Conservation (phyloP, 2,329 filamentous ascomycete genomes). For the Gnomoniopsis sp. region DNA sequence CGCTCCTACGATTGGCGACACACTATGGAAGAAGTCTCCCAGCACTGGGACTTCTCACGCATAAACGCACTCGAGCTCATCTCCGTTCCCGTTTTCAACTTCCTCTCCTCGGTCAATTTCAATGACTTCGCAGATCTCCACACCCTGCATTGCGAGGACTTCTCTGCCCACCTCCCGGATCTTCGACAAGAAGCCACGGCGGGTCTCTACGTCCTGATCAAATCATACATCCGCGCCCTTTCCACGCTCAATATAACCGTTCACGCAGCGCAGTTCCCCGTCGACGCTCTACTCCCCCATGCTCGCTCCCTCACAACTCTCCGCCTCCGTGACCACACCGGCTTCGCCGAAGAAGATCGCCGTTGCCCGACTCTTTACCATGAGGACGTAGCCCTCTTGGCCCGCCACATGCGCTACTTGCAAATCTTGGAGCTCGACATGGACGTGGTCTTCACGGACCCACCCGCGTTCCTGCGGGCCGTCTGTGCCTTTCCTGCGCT, state of each 20-base stretch:
- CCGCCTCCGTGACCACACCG: conserved; percentile 42
- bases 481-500: conserved; percentile 38
- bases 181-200: conserved; percentile 36
- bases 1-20: conserved; percentile 50
- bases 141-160: conserved; percentile 41
- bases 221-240: conserved; percentile 34
- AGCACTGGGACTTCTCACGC: conserved; percentile 45
- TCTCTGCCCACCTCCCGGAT: conserved; percentile 36
- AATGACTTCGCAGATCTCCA: conserved; percentile 33
- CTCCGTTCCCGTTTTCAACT: conserved; percentile 41
- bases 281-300: conserved; percentile 38
- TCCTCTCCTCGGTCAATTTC: conserved; percentile 39
- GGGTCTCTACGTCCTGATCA: conserved; percentile 36
- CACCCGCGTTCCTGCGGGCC: conserved; percentile 33
- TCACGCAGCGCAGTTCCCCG: conserved; percentile 36
- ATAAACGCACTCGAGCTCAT: conserved; percentile 38
- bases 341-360: conserved; percentile 40
- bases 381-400: conserved; percentile 32
- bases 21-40: conserved; percentile 30
- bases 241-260: conserved; percentile 38
- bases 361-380: conserved; percentile 39
- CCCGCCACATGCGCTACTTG: conserved; percentile 29
- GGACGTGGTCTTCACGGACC: conserved; percentile 36
- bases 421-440: conserved; percentile 45
- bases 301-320: conserved; percentile 34